A percentile compares a stretch with the other conserved stretches of the same genome.
Conservation (phyloP, 176 grass and related monocot genomes). For the Cenchrus purpureus region DNA sequence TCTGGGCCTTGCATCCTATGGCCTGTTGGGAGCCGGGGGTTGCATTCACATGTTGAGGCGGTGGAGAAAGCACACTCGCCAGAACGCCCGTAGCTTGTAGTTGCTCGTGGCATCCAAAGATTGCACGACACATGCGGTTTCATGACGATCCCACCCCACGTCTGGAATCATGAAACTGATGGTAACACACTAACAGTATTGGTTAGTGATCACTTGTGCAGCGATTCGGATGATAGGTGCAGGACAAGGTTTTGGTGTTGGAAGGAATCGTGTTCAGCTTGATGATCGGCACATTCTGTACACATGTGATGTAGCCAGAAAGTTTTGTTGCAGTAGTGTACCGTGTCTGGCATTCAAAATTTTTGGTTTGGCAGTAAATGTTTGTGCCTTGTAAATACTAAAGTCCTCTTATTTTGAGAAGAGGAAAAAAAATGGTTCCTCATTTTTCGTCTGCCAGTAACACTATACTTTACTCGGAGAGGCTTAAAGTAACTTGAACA, state of each 20-base stretch:
- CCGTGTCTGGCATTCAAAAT: not conserved
- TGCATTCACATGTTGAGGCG: slow-evolving; percentile 65
- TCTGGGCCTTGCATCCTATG: slow-evolving; percentile 64
- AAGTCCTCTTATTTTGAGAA: not conserved
- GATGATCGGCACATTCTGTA: not conserved
- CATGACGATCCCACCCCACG: too few relatives aligned
- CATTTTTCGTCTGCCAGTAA: too few relatives aligned
- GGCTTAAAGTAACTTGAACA: too few relatives aligned
- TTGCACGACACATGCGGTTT: not conserved
- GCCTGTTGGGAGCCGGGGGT: slow-evolving; percentile 60
- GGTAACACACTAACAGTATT: not conserved
- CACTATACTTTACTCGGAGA: too few relatives aligned
- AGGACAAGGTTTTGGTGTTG: not conserved
- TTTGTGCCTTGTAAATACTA: not conserved
- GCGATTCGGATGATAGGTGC: not conserved
- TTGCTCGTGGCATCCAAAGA: not conserved
- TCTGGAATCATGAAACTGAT: not conserved
- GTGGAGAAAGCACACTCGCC: slow-evolving; percentile 68
- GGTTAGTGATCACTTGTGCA: not conserved
- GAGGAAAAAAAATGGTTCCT: too few relatives aligned
- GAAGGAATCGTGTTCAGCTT: not conserved
- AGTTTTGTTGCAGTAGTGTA: not conserved
- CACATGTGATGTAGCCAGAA: not conserved
- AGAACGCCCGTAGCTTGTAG: slow-evolving; percentile 65
- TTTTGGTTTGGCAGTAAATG: not conserved